Evolutionary conservation across 768 basidiomycete genomes (phyloP).

Genomic region (Calocybe gangraenosa): DNA sequence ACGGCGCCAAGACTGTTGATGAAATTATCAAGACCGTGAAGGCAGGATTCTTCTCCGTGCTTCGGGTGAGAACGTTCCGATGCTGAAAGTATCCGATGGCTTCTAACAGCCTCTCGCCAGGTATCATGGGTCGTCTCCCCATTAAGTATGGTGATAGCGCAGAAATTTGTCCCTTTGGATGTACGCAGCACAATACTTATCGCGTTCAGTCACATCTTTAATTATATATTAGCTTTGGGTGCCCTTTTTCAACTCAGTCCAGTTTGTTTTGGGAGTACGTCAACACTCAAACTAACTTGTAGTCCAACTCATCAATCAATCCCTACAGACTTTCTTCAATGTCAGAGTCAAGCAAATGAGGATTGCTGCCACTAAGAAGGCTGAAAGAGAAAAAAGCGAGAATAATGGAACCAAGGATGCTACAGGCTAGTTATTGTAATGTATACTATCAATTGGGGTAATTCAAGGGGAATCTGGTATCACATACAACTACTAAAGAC

Average conservation of each 20-base stretch:
- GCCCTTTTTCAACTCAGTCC: slow-evolving; percentile 78
- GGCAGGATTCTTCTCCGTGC: slow-evolving; percentile 68
- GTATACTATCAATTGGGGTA: slow-evolving; percentile 11
- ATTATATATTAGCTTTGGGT: slow-evolving; percentile 66
- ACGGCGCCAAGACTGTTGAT: slow-evolving; percentile 65
- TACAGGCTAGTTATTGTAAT: background rate
- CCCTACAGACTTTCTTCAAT: slow-evolving; percentile 64
- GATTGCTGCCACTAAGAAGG: slow-evolving; percentile 50
- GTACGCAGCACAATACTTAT: slow-evolving; percentile 30
- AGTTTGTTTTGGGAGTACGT: slow-evolving; percentile 74
- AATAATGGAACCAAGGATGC: slow-evolving; percentile 11
- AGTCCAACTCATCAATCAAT: slow-evolving; percentile 5
- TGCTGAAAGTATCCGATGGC: too few species aligned
- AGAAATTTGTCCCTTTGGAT: slow-evolving; percentile 75
- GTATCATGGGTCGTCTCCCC: slow-evolving; percentile 81
- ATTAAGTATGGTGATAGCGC: slow-evolving; percentile 68
- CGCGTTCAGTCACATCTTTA: background rate
- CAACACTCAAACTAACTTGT: background rate
- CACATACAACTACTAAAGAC: slow-evolving; percentile 28
- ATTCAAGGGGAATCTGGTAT: slow-evolving; percentile 19
- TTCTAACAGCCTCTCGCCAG: slow-evolving; percentile 30
- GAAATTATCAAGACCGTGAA: slow-evolving; percentile 66
- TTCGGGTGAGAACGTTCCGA: slow-evolving; percentile 52
- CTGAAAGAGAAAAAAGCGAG: slow-evolving; percentile 31
- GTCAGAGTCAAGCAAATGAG: slow-evolving; percentile 63